phyloP scores from a whole-genome alignment of 176 grass and related monocot species.

The Bonia amplexicaulis region DNA sequence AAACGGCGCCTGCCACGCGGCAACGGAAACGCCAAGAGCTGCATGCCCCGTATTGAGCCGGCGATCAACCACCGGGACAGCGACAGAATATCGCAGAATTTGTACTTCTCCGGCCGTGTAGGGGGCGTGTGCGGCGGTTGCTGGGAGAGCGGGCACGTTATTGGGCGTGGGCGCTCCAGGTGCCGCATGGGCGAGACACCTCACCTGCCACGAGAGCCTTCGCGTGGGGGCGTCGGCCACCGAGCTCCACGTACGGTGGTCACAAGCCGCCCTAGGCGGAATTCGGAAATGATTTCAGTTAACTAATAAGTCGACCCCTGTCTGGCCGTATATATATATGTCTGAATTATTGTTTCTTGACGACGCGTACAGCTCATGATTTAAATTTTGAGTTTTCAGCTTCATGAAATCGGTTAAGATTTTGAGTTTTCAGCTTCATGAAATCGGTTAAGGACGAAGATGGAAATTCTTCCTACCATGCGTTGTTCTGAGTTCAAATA shows the following conservation, averaged over 20 bases:
- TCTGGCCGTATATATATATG: no score
- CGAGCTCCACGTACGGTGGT: slow-evolving; percentile 15
- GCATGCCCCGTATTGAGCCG: background rate
- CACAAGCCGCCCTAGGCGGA: background rate
- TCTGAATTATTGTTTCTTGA: no score
- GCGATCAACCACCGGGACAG: slow-evolving; percentile 27
- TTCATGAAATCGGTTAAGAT: background rate
- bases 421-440: background rate
- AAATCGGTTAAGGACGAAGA: background rate
- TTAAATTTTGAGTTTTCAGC: background rate
- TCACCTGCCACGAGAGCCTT: slow-evolving; percentile 48
- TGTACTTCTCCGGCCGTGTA: background rate
- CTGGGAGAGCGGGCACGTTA: slow-evolving; percentile 18
- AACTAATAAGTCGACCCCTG: no score
- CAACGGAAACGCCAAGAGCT: background rate
- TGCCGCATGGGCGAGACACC: slow-evolving; percentile 5
- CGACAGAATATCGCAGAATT: background rate
- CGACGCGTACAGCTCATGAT: no score
- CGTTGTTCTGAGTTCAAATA: background rate
- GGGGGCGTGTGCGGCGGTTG: background rate
- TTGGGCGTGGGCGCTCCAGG: slow-evolving; percentile 32
- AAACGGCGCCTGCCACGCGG: slow-evolving; percentile 1
- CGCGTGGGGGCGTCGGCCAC: background rate
- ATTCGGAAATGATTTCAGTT: background rate
- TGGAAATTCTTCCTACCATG: background rate